Evolutionary conservation across 768 basidiomycete genomes (phyloP).

Genomic region (Nidularia pulvinata): DNA sequence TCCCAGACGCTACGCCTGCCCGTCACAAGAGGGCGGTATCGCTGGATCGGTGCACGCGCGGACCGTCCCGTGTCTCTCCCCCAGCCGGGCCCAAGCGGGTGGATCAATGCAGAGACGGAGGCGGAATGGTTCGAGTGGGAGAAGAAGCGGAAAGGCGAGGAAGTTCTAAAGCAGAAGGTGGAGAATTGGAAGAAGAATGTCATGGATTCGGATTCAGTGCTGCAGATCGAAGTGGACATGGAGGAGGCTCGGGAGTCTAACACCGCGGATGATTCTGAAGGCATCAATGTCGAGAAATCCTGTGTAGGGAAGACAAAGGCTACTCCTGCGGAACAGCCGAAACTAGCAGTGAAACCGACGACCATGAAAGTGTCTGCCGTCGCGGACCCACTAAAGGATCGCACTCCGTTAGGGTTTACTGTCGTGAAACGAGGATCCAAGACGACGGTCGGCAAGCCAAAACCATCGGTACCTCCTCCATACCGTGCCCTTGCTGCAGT

Average conservation of each 20-base stretch:
- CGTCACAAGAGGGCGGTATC: constrained; percentile 33
- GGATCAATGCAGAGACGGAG: constrained; percentile 40
- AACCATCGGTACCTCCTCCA: not conserved
- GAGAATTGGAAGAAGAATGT: constrained; percentile 20
- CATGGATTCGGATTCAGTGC: constrained; percentile 3
- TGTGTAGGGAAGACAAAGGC: not conserved
- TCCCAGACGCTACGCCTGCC: constrained; percentile 35
- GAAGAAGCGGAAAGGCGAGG: constrained; percentile 23
- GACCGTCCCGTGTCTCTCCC: constrained; percentile 16
- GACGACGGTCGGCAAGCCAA: constrained; percentile 17
- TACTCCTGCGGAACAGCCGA: not conserved
- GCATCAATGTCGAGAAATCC: not conserved
- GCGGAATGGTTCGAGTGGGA: constrained; percentile 50
- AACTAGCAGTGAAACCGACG: not conserved
- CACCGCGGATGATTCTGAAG: not conserved
- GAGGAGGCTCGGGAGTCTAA: not conserved
- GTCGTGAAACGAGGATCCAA: constrained; percentile 37
- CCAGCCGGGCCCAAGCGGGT: constrained; percentile 26
- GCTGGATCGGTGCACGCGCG: constrained; percentile 19
- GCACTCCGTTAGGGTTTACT: constrained; percentile 35
- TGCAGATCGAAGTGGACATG: not conserved
- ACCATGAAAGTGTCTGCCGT: not conserved
- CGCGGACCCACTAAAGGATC: constrained; percentile 8
- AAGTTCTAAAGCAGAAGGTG: constrained; percentile 18
- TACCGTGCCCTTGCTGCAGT: too few relatives aligned